Evolutionary conservation across 2,329 filamentous ascomycete species (phyloP), one percentile per base, ranked within the genome.

Genomic region (Ophiostoma quercus): DNA sequence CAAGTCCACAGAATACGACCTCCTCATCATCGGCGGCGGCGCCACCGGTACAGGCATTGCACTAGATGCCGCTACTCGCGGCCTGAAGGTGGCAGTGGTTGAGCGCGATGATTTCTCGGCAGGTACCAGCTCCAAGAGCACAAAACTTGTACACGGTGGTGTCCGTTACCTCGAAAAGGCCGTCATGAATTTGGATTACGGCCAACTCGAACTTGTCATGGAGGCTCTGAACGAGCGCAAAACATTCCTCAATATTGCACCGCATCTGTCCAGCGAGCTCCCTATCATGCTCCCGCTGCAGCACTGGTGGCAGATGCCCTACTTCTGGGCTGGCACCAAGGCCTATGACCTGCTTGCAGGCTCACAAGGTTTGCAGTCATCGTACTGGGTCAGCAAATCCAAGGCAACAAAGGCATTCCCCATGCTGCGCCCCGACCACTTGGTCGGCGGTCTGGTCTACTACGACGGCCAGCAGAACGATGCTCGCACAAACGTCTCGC

Each of bases 381-480:
- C 91, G 2, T 94, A 94, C 80, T 93, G 92, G 77, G 80, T 94
- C 80, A 90, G 89, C 73, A 90, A 88, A 80, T 89, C 85, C 79
- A 92, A 92, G 79, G 91, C 91, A 9, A 82, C 93, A 72, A 89
- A 92, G 75, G 86, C 88, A 8, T 94, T 94, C 76, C 91, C 91
- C 29, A 90, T 93, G 85, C 80, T 95, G 79, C 88, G 86, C 76
- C 87, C 91, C 68, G 87, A 87, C 72, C 25, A 60, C 51, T 81
- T 94, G 19, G 85, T 92, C 68, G 91, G 92, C 74, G 91, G 91
- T 43, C 81, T 94, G 75, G 91, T 94, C 51, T 95, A 95, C 84
- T 94, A 94, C 77, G 90, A 95, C 80, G 91, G 91, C 73, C 91
- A 91, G 70, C 92, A 94, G 82, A 94, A 95, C 77, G 91, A 95